Evolutionary conservation across 306 rosid species (phyloP).

Genomic region (Prunus dulcis): DNA sequence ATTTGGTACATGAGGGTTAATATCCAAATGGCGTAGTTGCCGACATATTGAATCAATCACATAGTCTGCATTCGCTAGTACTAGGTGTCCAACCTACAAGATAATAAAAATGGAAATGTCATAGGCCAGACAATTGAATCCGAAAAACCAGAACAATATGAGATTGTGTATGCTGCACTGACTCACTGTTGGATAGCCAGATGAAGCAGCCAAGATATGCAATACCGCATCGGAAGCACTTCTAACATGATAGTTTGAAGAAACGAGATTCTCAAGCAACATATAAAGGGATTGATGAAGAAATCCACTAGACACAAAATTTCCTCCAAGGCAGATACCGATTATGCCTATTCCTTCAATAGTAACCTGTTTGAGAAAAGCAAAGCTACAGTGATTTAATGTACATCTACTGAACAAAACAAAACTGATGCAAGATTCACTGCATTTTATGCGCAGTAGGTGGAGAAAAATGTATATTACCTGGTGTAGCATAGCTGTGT

Average conservation of each 20-base stretch:
- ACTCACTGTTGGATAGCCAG: slow-evolving; percentile 67
- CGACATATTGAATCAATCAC: slow-evolving; percentile 90
- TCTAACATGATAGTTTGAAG: slow-evolving; percentile 63
- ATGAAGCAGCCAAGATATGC: slow-evolving; percentile 56
- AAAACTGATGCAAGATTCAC: background rate
- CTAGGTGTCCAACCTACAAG: slow-evolving; percentile 77
- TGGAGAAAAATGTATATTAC: slow-evolving; percentile 41
- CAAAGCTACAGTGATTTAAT: slow-evolving; percentile 24
- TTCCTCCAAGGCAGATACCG: slow-evolving; percentile 70
- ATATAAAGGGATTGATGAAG: slow-evolving; percentile 91
- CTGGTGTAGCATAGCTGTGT: slow-evolving; percentile 80
- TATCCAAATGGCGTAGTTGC: slow-evolving; percentile 84
- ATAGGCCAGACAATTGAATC: background rate
- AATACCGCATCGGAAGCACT: slow-evolving; percentile 73
- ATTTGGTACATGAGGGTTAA: slow-evolving; percentile 73
- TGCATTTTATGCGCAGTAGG: background rate
- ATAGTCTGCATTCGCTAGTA: slow-evolving; percentile 85
- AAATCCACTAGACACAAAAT: slow-evolving; percentile 75
- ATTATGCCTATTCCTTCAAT: slow-evolving; percentile 89
- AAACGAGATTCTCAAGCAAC: slow-evolving; percentile 86
- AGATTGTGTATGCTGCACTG: slow-evolving; percentile 12
- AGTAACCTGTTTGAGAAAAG: slow-evolving; percentile 67
- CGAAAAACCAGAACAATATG: background rate
- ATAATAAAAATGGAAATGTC: slow-evolving; percentile 14
- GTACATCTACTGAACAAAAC: background rate